Base-by-base conservation (phyloP, 208 protist species). In the Crithidia brevicula region DNA sequence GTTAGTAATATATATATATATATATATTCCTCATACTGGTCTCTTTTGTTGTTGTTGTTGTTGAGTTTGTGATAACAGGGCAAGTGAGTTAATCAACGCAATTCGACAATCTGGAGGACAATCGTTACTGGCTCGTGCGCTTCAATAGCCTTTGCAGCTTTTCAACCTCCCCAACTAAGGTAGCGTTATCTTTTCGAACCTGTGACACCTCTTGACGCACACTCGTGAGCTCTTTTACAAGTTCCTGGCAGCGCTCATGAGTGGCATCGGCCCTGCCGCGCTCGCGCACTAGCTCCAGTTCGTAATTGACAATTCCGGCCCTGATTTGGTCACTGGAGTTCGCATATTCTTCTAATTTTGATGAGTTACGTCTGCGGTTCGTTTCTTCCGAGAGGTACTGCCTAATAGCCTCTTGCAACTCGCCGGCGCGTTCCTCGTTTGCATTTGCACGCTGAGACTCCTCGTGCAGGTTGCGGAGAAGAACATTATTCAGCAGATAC, bases 401-500 rank as follows among this genome's bases (percentile, higher is more conserved):
- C n/a, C 69, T 77, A 34, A 91, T 70, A n/a, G 74, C 77, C 28
- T 85, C 74, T 42, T 90, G 79, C 9, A 96, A 56, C 52, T 89
- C 80, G 2, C 23, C 38, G 2, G 82, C 76, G 11, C 87, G 78
- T 56, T 86, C 74, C 51, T 93, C 64, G 56, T 92, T 93, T 1
- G 85, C 85, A 71, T 93, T 84, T 0, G 90, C 90, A 22, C 88
- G 74, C 43, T 88, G 78, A 9, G 84, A 77, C 53, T 96, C 86
- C 40, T 92, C 85, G 59, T 96, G 91, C 54, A 96, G 72, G 60
- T 88, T 91, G 52, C 91, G 85, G 16, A 94, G 49, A 33, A 96
- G 74, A 43, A 92, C 86, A 77, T 92, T 96, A 56, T 96, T 93
- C 9, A 96, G 83, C 30, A 93, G 77, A 72, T 96, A 96, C 13